These are phyloP conservation scores for Teunomyces aglyptinius DNA, from an alignment of 805 yeast species.

Conservation along the genomic window DNA sequence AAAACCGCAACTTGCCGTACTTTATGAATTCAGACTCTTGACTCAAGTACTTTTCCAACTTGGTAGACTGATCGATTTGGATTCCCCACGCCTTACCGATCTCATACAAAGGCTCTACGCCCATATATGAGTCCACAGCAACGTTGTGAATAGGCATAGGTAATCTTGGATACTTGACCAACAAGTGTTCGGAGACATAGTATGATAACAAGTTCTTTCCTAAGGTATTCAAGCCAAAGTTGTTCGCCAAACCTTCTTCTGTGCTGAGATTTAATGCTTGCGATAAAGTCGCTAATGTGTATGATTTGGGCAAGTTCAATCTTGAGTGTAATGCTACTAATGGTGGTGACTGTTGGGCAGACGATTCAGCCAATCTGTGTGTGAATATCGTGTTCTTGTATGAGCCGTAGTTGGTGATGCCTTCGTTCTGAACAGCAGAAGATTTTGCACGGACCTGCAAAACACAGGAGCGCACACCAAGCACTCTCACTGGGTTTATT, in stretches of 20 bases:
- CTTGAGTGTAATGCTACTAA: slow-evolving; percentile 78
- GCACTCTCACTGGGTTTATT: slow-evolving; percentile 4
- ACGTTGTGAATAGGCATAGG: slow-evolving; percentile 76
- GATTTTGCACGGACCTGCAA: slow-evolving; percentile 1
- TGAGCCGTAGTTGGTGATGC: slow-evolving; percentile 36
- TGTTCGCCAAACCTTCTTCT: slow-evolving; percentile 53
- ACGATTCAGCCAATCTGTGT: slow-evolving; percentile 45
- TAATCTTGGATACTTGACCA: slow-evolving; percentile 81
- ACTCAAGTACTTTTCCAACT: slow-evolving; percentile 63
- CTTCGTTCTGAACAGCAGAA: not conserved
- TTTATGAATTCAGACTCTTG: slow-evolving; percentile 66
- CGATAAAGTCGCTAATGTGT: slow-evolving; percentile 66
- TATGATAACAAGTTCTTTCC: slow-evolving; percentile 77
- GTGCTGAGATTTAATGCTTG: slow-evolving; percentile 68
- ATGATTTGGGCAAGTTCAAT: slow-evolving; percentile 57
- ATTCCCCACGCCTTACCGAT: slow-evolving; percentile 88
- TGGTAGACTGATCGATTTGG: slow-evolving; percentile 64
- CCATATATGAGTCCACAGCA: slow-evolving; percentile 74
- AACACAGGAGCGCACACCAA: not conserved
- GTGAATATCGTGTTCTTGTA: slow-evolving; percentile 42
- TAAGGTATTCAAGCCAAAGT: slow-evolving; percentile 74
- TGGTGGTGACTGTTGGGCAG: slow-evolving; percentile 62
- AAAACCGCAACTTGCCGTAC: slow-evolving; percentile 67
- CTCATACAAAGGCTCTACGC: slow-evolving; percentile 59
- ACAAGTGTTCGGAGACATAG: slow-evolving; percentile 70